These are phyloP conservation scores for Colletotrichum lentis DNA, from an alignment of 2,329 filamentous ascomycete species.

Conservation along the genomic window DNA sequence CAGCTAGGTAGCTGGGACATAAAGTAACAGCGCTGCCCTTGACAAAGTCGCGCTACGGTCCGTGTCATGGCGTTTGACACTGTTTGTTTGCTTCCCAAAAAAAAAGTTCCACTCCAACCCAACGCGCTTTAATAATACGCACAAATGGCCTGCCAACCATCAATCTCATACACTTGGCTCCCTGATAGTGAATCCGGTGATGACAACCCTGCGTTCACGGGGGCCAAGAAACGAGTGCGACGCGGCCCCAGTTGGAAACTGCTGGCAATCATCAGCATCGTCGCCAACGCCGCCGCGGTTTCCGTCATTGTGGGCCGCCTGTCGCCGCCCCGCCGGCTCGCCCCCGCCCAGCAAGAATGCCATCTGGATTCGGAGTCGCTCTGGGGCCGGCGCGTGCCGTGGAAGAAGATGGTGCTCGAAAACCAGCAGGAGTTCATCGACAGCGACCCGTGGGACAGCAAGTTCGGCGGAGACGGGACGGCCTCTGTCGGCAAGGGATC, in stretches of 20 bases:
- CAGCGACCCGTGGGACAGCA: conserved; percentile 10
- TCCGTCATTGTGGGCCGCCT: not conserved
- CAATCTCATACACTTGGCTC: not conserved
- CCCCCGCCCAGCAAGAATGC: not conserved
- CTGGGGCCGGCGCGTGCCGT: not conserved
- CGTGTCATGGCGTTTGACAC: not conserved
- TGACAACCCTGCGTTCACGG: not conserved
- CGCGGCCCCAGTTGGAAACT: not conserved
- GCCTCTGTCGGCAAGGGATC: not conserved
- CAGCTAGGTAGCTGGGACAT: too few species aligned
- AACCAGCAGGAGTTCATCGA: conserved; percentile 12
- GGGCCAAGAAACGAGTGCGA: not conserved
- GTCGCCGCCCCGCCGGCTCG: not conserved
- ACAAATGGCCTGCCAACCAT: not conserved
- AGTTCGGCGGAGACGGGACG: not conserved
- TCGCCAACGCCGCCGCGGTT: not conserved
- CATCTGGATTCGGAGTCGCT: not conserved
- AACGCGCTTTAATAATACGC: too few species aligned
- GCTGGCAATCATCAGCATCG: not conserved
- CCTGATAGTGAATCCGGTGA: not conserved
- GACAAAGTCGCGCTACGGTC: too few species aligned
- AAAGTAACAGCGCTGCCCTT: too few species aligned
- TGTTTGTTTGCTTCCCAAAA: not conserved
- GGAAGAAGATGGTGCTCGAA: not conserved
- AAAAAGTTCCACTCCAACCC: too few species aligned